phyloP scores from a whole-genome alignment of 371 early-diverging fungal species.

The Funneliformis caledonium region DNA sequence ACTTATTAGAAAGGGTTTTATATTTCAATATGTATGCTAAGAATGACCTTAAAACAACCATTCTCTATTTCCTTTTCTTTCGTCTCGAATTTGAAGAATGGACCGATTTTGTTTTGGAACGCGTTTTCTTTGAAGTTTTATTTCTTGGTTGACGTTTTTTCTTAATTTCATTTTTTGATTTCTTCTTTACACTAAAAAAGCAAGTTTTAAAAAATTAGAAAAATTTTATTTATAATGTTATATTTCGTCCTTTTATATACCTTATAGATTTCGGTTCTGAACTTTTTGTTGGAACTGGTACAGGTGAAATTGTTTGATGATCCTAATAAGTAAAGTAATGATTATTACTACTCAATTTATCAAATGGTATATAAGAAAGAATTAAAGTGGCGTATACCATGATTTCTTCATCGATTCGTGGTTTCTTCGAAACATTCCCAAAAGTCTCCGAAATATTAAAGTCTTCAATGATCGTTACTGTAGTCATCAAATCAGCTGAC shows the following conservation, averaged over 20 bases:
- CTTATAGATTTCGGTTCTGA: not conserved
- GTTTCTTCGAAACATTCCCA: not conserved
- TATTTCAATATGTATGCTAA: too few species aligned
- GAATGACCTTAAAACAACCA: too few species aligned
- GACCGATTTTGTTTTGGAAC: not conserved
- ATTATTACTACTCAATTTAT: not conserved
- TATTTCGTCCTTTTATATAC: not conserved
- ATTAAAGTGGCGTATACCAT: not conserved
- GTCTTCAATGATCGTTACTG: slow-evolving; percentile 33
- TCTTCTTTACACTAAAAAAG: not conserved
- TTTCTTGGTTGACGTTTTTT: not conserved
- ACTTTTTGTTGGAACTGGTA: not conserved
- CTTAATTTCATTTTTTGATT: not conserved
- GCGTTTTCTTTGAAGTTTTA: not conserved
- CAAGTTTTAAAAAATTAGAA: not conserved
- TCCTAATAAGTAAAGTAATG: not conserved
- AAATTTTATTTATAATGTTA: too few species aligned
- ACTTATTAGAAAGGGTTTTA: too few species aligned
- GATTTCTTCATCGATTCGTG: not conserved
- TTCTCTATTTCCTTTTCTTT: not conserved
- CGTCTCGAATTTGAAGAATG: not conserved
- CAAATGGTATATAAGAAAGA: not conserved
- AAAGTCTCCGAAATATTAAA: slow-evolving; percentile 8
- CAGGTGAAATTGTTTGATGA: not conserved
- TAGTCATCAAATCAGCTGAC: slow-evolving; percentile 13